Evolutionary conservation across 1,139 yeast species (phyloP).

Genomic region (Blastobotrys buckinghamii): DNA sequence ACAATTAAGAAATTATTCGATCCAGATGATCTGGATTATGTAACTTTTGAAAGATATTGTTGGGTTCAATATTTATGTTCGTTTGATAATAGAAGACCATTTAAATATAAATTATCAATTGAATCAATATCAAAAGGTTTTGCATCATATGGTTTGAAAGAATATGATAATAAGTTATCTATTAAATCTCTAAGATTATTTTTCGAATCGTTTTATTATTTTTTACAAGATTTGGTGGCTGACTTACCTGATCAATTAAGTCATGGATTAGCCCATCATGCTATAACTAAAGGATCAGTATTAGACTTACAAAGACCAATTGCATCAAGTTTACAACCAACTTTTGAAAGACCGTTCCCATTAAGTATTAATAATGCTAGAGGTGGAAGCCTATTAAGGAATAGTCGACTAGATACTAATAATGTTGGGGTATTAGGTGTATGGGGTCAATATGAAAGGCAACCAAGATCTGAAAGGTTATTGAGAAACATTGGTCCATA

Average conservation of each 20-base stretch:
- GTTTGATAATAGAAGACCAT: neutral
- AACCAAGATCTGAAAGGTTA: neutral
- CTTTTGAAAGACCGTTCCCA: neutral
- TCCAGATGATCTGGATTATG: neutral
- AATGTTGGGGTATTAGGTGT: neutral
- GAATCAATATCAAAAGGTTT: neutral
- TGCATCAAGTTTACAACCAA: neutral
- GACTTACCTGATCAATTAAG: slow-evolving; percentile 3
- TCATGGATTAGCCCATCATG: neutral
- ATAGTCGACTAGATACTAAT: neutral
- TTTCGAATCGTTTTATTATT: slow-evolving; percentile 7
- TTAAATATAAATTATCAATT: neutral
- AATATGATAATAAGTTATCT: neutral
- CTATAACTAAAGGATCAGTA: neutral
- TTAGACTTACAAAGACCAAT: neutral
- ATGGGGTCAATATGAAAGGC: neutral
- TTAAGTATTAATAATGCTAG: neutral
- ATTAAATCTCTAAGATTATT: neutral
- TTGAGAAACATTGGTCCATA: neutral
- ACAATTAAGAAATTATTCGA: neutral
- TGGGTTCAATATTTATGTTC: neutral
- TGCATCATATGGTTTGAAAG: neutral
- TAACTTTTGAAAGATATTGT: neutral
- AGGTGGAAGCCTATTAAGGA: too few relatives aligned
- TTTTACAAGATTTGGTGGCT: slow-evolving; percentile 6